These are phyloP conservation scores for Xylariales sp. DNA, from an alignment of 2,329 filamentous ascomycete genomes.

Conservation along the genomic window DNA sequence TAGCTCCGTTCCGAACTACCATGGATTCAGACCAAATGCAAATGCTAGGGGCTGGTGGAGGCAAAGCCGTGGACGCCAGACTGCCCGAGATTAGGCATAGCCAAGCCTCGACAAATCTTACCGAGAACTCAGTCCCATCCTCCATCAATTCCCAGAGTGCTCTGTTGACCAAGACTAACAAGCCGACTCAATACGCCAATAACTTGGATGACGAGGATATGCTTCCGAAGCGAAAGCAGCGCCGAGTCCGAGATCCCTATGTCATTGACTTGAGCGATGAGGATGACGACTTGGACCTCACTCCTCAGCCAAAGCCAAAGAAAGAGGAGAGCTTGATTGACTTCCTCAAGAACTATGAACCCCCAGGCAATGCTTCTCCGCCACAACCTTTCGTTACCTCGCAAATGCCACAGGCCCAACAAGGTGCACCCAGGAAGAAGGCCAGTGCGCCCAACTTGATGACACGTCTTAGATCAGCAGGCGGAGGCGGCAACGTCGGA, in stretches of 20 bases:
- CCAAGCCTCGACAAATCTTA: conserved; percentile 51
- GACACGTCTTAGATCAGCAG: conserved; percentile 44
- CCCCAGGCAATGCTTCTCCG: conserved; percentile 48
- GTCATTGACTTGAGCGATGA: conserved; percentile 81
- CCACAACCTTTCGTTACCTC: conserved; percentile 28
- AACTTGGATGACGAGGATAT: conserved; percentile 47
- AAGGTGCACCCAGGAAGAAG: conserved; percentile 55
- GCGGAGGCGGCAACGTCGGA: no score
- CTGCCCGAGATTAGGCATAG: conserved; percentile 53
- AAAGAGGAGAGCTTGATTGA: conserved; percentile 68
- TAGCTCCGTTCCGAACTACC: conserved; percentile 79
- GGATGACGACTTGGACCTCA: conserved; percentile 47
- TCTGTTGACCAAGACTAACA: conserved; percentile 46
- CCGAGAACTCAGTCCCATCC: conserved; percentile 57
- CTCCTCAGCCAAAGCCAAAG: conserved; percentile 37
- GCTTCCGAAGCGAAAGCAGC: conserved; percentile 68
- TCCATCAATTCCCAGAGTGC: conserved; percentile 72
- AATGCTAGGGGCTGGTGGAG: conserved; percentile 49
- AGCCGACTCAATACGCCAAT: conserved; percentile 30
- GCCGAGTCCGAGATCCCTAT: conserved; percentile 81
- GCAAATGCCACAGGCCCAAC: conserved; percentile 22
- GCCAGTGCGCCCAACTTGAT: conserved; percentile 59
- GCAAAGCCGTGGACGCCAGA: conserved; percentile 53
- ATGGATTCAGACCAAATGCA: conserved; percentile 74
- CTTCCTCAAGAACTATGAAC: conserved; percentile 66